Conservation (phyloP, 129 eudicot species). For the Calendula officinalis region DNA sequence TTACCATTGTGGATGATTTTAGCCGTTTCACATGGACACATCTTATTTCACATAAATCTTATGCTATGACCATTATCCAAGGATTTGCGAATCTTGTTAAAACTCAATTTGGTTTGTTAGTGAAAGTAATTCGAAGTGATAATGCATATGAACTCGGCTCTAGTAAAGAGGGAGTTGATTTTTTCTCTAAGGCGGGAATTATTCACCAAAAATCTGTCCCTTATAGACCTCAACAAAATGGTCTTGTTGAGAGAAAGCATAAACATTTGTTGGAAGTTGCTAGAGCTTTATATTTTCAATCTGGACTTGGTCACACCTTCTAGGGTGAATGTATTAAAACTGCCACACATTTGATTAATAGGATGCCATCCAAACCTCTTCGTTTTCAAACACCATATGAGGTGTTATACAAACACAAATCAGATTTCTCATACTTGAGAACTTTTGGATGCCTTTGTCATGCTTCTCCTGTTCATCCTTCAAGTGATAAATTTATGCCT, state of each 20-base stretch:
- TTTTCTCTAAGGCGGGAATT: not conserved
- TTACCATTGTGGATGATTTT: too few relatives aligned
- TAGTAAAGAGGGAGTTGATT: not conserved
- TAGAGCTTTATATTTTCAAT: not conserved
- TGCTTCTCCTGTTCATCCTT: too few relatives aligned
- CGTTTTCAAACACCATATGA: too few relatives aligned
- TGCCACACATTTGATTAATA: not conserved
- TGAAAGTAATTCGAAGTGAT: not conserved
- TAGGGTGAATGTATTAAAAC: not conserved
- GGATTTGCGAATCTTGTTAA: too few relatives aligned
- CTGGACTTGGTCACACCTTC: not conserved
- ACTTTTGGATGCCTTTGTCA: too few relatives aligned
- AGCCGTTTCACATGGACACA: too few relatives aligned
- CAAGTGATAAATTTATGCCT: too few relatives aligned
- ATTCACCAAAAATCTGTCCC: not conserved
- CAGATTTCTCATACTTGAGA: too few relatives aligned
- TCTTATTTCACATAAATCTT: too few relatives aligned
- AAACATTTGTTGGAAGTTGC: not conserved
- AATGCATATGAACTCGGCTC: not conserved
- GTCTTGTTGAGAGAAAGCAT: not conserved
- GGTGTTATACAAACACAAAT: too few relatives aligned
- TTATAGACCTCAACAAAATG: slow-evolving; percentile 8
- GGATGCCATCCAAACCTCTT: not conserved
- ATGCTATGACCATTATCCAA: too few relatives aligned
- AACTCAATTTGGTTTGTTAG: not conserved